Conservation (phyloP, 768 basidiomycete genomes). For the Goffeauzyma gilvescens region DNA sequence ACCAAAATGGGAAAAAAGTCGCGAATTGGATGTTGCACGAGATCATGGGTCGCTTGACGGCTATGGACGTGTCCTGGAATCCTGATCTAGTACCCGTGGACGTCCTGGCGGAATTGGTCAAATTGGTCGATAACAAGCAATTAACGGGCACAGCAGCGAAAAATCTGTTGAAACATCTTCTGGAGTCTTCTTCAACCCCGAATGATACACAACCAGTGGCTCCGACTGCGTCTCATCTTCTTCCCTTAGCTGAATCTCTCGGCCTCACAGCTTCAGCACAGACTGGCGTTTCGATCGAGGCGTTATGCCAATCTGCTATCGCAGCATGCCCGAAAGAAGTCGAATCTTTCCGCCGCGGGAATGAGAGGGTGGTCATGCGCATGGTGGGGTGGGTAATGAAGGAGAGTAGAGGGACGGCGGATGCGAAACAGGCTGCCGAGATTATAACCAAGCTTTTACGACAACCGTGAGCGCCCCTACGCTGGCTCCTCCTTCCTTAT, state of each 20-base stretch:
- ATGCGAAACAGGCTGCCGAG: constrained; percentile 44
- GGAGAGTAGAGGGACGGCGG: constrained; percentile 53
- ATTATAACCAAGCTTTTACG: constrained; percentile 35
- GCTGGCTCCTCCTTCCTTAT: too few species aligned
- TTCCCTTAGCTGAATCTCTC: constrained; percentile 8
- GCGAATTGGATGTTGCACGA: constrained; percentile 84
- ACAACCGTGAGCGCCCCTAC: too few species aligned
- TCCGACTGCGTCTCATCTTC: too few species aligned
- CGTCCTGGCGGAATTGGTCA: constrained; percentile 59
- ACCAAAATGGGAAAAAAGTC: constrained; percentile 45
- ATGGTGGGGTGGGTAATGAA: constrained; percentile 76
- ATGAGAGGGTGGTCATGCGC: constrained; percentile 57
- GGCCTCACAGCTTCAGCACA: constrained; percentile 1
- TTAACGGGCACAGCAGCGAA: constrained; percentile 72
- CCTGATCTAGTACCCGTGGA: constrained; percentile 44
- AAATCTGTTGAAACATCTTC: constrained; percentile 51
- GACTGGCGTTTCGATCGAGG: constrained; percentile 17
- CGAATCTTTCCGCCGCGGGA: constrained; percentile 47
- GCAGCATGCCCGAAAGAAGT: constrained; percentile 48
- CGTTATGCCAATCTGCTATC: constrained; percentile 49
- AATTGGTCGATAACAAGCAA: constrained; percentile 45
- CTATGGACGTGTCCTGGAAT: constrained; percentile 41
- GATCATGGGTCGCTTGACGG: constrained; percentile 56
- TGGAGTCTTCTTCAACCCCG: too few species aligned
- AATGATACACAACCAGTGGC: too few species aligned